Conservation (phyloP, 257 asterid species). For the Nemophila menziesii region DNA sequence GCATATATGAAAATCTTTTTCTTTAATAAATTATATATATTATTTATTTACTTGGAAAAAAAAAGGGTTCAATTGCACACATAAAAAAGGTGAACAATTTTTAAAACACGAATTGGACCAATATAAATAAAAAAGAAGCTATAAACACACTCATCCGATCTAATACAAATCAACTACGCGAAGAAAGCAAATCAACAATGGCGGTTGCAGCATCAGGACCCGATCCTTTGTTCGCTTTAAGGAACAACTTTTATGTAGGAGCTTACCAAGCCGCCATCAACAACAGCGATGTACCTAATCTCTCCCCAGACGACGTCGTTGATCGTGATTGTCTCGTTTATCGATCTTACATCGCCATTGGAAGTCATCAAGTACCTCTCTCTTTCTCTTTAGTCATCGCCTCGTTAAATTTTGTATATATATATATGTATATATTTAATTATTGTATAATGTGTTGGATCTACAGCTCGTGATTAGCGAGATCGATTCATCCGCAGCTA, state of each 20-base stretch:
- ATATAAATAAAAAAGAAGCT: too few species aligned
- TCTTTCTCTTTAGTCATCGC: too few species aligned
- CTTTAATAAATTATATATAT: too few species aligned
- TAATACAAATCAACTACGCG: too few species aligned
- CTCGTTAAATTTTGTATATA: background rate
- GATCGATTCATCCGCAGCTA: conserved; percentile 91
- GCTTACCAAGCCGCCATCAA: conserved; percentile 98
- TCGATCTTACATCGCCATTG: conserved; percentile 86
- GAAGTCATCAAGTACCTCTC: conserved; percentile 75
- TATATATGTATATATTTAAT: background rate
- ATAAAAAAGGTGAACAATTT: too few species aligned
- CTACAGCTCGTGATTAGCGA: conserved; percentile 75
- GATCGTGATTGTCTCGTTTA: conserved; percentile 76
- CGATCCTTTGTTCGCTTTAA: conserved; percentile 71
- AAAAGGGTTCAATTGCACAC: too few species aligned
- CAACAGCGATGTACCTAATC: conserved; percentile 87
- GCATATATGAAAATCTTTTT: too few species aligned
- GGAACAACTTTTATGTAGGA: conserved; percentile 82
- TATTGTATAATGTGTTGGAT: background rate
- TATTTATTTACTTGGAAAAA: too few species aligned
- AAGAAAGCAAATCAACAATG: conserved; percentile 6
- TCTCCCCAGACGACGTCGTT: conserved; percentile 60
- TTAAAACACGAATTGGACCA: too few species aligned
- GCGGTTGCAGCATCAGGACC: conserved; percentile 48
- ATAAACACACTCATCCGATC: too few species aligned